phyloP scores from a whole-genome alignment of 2,329 filamentous ascomycete genomes.

The Dactylellina leptospora region DNA sequence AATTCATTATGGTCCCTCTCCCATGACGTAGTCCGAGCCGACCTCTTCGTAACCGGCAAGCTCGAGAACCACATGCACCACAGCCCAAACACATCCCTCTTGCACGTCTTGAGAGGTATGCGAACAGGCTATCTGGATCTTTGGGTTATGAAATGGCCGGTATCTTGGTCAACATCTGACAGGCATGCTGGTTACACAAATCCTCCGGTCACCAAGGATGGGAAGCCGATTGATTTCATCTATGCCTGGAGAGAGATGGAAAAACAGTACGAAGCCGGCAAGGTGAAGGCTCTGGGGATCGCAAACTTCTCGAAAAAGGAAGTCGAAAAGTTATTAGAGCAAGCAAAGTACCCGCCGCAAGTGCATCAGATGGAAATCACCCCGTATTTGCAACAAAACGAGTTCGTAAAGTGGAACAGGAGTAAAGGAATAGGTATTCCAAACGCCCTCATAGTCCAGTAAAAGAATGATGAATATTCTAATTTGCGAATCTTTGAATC shows the following conservation, averaged over 20 bases:
- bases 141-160: conserved; percentile 39
- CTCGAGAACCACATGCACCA: conserved; percentile 42
- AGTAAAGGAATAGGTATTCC: conserved; percentile 34
- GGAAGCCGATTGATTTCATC: conserved; percentile 30
- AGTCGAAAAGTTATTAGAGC: conserved; percentile 19
- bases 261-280: conserved; percentile 31
- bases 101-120: conserved; percentile 20
- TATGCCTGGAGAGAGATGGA: conserved; percentile 51
- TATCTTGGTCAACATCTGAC: conserved; percentile 12
- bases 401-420: conserved; percentile 37
- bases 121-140: conserved; percentile 42
- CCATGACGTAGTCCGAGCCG: conserved; percentile 7
- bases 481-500: not conserved
- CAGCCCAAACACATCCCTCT: conserved; percentile 18
- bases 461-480: not conserved
- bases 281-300: conserved; percentile 34
- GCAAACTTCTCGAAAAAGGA: conserved; percentile 40
- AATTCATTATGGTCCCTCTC: conserved; percentile 25
- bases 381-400: conserved; percentile 37
- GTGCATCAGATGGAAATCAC: conserved; percentile 50
- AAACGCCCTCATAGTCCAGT: not conserved
- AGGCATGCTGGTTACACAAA: not conserved
- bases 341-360: conserved; percentile 20
- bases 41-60: conserved; percentile 38
- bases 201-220: conserved; percentile 8